A percentile compares a stretch with the other conserved stretches of the same genome.
Conservation (phyloP, 129 eudicot genomes). For the Ambrosia trifida region DNA sequence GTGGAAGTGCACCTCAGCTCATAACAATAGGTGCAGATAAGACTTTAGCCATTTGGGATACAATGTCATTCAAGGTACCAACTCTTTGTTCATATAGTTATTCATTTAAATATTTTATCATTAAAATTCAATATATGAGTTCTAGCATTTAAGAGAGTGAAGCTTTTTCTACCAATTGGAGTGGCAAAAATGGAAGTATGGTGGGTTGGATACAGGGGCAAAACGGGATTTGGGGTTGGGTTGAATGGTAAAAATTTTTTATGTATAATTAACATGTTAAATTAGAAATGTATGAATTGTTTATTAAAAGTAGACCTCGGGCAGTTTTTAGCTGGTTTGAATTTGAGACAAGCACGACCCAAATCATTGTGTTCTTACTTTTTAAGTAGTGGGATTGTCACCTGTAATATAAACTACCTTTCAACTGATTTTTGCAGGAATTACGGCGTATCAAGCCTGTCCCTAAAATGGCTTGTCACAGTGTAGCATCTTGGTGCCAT, state of each 20-base stretch:
- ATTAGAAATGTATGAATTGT: neutral
- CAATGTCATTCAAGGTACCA: slow-evolving; percentile 83
- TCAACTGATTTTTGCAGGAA: slow-evolving; percentile 56
- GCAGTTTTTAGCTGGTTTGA: neutral
- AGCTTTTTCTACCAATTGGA: slow-evolving; percentile 1
- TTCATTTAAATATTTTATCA: slow-evolving; percentile 10
- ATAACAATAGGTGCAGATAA: slow-evolving; percentile 99
- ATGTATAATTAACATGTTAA: neutral
- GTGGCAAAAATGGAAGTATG: neutral
- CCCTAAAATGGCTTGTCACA: slow-evolving; percentile 92
- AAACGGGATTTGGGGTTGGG: too few species aligned
- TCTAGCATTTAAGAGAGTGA: slow-evolving; percentile 14
- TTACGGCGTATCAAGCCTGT: slow-evolving; percentile 94
- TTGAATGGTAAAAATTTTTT: neutral
- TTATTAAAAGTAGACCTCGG: neutral
- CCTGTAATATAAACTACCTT: neutral
- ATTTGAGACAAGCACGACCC: neutral
- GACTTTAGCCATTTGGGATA: slow-evolving; percentile 97
- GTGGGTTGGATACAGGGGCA: neutral
- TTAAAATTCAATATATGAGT: neutral
- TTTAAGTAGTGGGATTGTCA: neutral
- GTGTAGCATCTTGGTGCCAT: slow-evolving; percentile 99
- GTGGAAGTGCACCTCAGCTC: slow-evolving; percentile 93
- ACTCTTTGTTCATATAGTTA: slow-evolving; percentile 11
- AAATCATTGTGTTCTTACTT: neutral